A percentile compares a stretch with the other conserved stretches of the same genome.
Conservation (phyloP, 1,284 basidiomycete species). For the Mycocalia duriaeana region DNA sequence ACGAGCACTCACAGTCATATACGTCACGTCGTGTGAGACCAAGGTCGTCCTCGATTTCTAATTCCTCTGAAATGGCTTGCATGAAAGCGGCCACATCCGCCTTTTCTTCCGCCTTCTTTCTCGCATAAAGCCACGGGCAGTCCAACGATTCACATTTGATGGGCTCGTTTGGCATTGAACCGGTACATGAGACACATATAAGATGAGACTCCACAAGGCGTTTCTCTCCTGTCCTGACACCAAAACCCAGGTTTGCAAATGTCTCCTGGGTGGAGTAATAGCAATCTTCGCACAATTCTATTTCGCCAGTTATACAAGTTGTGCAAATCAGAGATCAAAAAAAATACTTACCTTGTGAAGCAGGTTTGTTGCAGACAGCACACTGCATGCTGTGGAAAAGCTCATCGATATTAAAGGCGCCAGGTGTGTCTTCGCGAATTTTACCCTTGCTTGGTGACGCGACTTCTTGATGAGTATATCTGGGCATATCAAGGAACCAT, state of each 20-base stretch:
- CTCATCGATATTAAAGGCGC: conserved; percentile 58
- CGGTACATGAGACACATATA: conserved; percentile 70
- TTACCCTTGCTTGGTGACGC: conserved; percentile 47
- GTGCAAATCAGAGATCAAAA: not conserved
- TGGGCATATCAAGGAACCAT: conserved; percentile 92
- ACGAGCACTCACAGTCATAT: too few species aligned
- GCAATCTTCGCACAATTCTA: conserved; percentile 72
- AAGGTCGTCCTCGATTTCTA: conserved; percentile 18
- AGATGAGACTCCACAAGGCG: conserved; percentile 54
- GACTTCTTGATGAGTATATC: conserved; percentile 33
- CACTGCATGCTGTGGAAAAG: conserved; percentile 77
- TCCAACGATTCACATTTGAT: conserved; percentile 79
- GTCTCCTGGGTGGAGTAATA: conserved; percentile 47
- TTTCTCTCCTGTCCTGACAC: conserved; percentile 54
- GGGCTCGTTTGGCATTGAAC: conserved; percentile 50
- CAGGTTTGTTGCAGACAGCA: conserved; percentile 56
- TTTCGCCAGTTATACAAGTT: conserved; percentile 6
- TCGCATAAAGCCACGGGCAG: conserved; percentile 77
- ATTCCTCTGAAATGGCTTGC: conserved; percentile 23
- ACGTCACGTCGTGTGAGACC: too few species aligned
- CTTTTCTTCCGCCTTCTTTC: conserved; percentile 62
- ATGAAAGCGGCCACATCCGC: conserved; percentile 38
- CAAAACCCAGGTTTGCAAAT: conserved; percentile 53
- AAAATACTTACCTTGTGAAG: conserved; percentile 45
- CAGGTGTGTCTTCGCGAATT: conserved; percentile 24